Evolutionary conservation across 257 asterid genomes (phyloP).

Genomic region (Fraxinus excelsior): DNA sequence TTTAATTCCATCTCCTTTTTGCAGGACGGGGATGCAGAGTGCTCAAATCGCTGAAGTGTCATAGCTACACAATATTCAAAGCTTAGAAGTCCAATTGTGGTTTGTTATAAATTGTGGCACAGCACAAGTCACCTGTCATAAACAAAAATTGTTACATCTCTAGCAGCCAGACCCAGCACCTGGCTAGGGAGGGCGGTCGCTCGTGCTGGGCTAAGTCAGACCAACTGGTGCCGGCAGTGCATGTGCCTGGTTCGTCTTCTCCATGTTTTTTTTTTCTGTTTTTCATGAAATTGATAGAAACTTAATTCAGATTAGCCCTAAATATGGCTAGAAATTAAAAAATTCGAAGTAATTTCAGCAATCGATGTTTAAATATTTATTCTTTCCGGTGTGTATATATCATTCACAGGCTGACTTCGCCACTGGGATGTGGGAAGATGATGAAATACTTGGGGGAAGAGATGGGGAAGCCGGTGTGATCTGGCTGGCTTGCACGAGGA

Average conservation of each 20-base stretch:
- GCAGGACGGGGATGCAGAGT: neutral
- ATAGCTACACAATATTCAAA: neutral
- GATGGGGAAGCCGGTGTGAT: constrained; percentile 80
- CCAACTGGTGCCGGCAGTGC: no score
- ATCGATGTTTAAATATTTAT: neutral
- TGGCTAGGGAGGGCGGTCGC: no score
- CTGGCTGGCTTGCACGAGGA: constrained; percentile 62
- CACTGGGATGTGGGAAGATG: constrained; percentile 74
- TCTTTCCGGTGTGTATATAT: neutral
- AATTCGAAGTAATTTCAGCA: neutral
- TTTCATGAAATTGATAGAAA: neutral
- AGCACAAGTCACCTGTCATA: constrained; percentile 72
- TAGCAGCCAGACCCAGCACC: no score
- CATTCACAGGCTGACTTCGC: constrained; percentile 51
- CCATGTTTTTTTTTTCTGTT: no score
- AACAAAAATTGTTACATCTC: constrained; percentile 86
- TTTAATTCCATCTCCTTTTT: constrained; percentile 10
- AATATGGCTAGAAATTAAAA: neutral
- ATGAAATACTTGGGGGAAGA: constrained; percentile 67
- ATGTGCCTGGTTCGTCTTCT: no score
- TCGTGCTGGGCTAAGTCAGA: no score
- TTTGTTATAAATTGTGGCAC: constrained; percentile 13
- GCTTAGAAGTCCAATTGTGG: constrained; percentile 10
- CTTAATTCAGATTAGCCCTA: neutral
- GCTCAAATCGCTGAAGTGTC: neutral